Conservation (phyloP, 257 asterid species). For the Nemophila menziesii region DNA sequence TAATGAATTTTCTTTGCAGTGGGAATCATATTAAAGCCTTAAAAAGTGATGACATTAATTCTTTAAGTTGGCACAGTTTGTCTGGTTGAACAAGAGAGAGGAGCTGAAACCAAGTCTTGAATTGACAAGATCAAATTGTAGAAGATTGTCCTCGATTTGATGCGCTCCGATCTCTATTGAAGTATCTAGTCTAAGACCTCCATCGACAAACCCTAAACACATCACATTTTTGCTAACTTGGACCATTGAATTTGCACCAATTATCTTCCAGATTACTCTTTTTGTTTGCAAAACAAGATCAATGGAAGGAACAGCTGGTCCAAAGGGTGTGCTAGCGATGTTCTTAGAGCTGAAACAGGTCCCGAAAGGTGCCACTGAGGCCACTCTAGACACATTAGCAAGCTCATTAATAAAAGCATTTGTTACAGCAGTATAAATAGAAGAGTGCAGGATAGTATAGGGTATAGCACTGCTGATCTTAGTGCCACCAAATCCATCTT, state of each 20-base stretch:
- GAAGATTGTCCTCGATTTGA: conserved; percentile 25
- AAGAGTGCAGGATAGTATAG: conserved; percentile 11
- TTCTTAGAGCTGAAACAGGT: conserved; percentile 9
- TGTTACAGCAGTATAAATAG: conserved; percentile 11
- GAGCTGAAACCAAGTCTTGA: conserved; percentile 25
- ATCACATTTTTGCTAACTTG: conserved; percentile 24
- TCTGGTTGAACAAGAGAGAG: no score
- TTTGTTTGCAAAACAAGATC: conserved; percentile 15
- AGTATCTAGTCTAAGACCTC: no score
- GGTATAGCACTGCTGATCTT: conserved; percentile 9
- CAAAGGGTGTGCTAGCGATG: conserved; percentile 1
- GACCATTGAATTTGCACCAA: conserved; percentile 40
- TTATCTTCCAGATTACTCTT: conserved; percentile 26
- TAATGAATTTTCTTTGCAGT: neutral
- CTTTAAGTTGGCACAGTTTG: no score
- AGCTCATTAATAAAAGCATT: conserved; percentile 7
- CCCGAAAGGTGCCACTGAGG: conserved; percentile 9
- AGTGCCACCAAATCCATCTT: conserved; percentile 13
- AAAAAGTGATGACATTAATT: no score
- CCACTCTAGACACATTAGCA: conserved; percentile 1
- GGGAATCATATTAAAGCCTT: neutral
- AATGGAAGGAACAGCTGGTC: conserved; percentile 15
- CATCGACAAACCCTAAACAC: no score
- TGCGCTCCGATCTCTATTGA: conserved; percentile 27
- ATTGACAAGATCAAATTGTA: conserved; percentile 19